Evolutionary conservation across 768 basidiomycete genomes (phyloP), one percentile per base, ranked within the genome.

Genomic region (Lentinus brumalis): DNA sequence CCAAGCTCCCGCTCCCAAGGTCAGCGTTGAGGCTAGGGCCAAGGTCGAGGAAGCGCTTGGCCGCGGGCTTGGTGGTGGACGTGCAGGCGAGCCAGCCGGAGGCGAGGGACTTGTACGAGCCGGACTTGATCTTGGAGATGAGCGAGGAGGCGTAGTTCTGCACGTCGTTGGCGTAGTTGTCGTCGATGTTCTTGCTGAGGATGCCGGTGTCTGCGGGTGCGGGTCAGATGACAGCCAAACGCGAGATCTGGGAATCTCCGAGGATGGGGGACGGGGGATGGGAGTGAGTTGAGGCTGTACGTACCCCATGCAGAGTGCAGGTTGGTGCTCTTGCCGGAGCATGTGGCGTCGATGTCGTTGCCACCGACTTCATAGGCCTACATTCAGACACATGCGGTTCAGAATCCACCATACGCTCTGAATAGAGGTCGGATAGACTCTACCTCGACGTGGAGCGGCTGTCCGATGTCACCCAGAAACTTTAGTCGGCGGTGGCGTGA

Each of bases 111-210:
- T 61, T 60, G 64, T 61, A 73, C 3, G 64, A 57, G 21, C 74
- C 75, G 16, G 60, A 66, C 74, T 79, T 73, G 62, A 84, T 83
- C 32, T 59, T n/a, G 21, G 56, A 26, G 44, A 70, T 50, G 16
- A 71, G 63, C 40, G 64, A 60, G 8, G 60, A 38, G 4, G 67
- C 69, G 46, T 70, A 71, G 2, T 61, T 67, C 30, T 49, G 30
- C 5, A 64, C 64, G 38, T n/a, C 49, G 56, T 67, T 60, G 41
- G 60, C 69, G 55, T 71, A 64, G 45, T 61, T 67, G 18, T 60
- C 66, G 42, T 70, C 59, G 49, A 70, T 62, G 59, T 71, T 69
- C 56, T 64, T 66, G 56, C 59, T 66, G 26, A 71, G 47, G 44
- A 71, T 70, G n/a, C 69, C 69, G 18, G 70, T 71, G 41, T 71